Conservation (phyloP, 495 filamentous ascomycete genomes). For the Parachaetomium inaequale region DNA sequence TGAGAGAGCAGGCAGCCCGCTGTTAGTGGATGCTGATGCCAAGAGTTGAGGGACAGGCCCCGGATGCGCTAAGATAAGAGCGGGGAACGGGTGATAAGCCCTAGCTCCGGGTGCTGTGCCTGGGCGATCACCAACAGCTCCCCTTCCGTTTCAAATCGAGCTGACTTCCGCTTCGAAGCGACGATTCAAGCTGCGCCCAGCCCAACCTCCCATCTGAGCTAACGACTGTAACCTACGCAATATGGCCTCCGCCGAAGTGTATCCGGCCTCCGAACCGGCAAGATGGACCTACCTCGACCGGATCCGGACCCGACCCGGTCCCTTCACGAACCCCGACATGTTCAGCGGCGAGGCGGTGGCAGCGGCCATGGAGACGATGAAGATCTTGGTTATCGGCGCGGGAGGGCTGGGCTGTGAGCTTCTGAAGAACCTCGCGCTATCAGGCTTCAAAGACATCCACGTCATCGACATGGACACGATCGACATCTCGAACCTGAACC, state of each 20-base stretch:
- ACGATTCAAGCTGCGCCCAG: not conserved
- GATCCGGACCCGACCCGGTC: slow-evolving; percentile 69
- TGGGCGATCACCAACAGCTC: slow-evolving; percentile 5
- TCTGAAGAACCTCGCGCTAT: slow-evolving; percentile 91
- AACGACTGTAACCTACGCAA: not conserved
- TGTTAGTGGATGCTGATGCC: not conserved
- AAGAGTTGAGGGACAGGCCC: not conserved
- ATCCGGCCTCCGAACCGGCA: slow-evolving; percentile 26
- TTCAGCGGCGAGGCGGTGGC: slow-evolving; percentile 61
- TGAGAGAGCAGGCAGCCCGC: not conserved
- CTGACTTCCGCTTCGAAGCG: not conserved
- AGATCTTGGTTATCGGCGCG: slow-evolving; percentile 57
- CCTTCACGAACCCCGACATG: slow-evolving; percentile 70
- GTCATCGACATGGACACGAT: slow-evolving; percentile 99
- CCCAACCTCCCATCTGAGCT: not conserved
- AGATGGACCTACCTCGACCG: slow-evolving; percentile 70
- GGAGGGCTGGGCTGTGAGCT: slow-evolving; percentile 97
- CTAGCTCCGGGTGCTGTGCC: not conserved
- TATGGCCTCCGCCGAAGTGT: slow-evolving; percentile 31
- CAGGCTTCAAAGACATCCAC: slow-evolving; percentile 94
- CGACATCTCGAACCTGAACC: slow-evolving; percentile 96
- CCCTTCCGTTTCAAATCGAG: not conserved
- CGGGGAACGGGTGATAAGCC: slow-evolving; percentile 11
- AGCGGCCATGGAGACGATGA: slow-evolving; percentile 52
- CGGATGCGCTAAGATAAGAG: slow-evolving; percentile 7